Evolutionary conservation across 1,139 yeast species (phyloP), one percentile per base, ranked within the genome.

Genomic region (Sugiyamaella pinicola): DNA sequence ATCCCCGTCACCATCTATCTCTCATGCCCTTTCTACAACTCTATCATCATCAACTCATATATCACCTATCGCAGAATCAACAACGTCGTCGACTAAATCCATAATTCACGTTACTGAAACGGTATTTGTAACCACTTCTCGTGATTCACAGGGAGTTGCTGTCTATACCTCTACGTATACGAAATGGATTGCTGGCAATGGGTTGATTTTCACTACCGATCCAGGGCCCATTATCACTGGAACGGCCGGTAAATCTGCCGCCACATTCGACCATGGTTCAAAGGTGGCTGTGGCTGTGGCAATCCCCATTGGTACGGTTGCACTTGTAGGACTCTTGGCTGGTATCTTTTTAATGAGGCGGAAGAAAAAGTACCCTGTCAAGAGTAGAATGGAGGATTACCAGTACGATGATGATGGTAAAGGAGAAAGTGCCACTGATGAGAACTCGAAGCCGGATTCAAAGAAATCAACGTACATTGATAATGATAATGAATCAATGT

Each of bases 281-380:
- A 52, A 47, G 37, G 55, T 52, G 10, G 55, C 55, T 1, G 50
- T 52, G 4, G 55, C 55, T 3, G 52, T 52, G 4, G 39, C 55
- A 7, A 43, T 52, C 10, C 55, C 55, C 7, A 38, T 52, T 15
- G 55, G 55, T 8, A 52, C 51, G 4, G 47, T 52, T 12, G 54
- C 54, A 12, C 22, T 52, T 2, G 52, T 52, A 1, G 46, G 45
- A 15, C 26, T 47, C 2, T 28, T 47, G 13, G 47, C 42, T 19
- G 39, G 24, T 4, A 19, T 47, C 15, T 38, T 52, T 19, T 34
- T 52, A 17, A 17, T 39, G 13, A 15, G 52, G 17, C 44, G 55
- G 9, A 39, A 39, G 9, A 40, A 28, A 26, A 24, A 29, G 12
- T 43, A 33, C 7, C 18, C 42, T 2, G 29, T 49, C n/a, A 33